Evolutionary conservation across 306 rosid species (phyloP), one percentile per base, ranked within the genome.

Genomic region (Gynostemma pentaphyllum): DNA sequence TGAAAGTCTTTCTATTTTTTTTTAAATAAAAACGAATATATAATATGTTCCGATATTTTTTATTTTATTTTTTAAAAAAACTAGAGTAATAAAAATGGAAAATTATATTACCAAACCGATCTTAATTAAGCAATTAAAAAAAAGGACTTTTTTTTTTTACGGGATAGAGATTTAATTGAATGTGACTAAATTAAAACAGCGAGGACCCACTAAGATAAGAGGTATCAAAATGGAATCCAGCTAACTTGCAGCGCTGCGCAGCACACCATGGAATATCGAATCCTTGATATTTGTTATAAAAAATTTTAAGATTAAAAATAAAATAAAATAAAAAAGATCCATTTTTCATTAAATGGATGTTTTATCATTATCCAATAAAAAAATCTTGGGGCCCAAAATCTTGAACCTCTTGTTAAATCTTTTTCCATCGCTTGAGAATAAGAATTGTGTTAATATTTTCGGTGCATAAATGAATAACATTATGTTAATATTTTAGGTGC

Each of bases 161-260:
- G n/a, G 22, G 1, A 0, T 19, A 11, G 30, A 51, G 9, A 52
- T 27, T 19, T 21, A 14, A 9, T 3, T 52, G 39, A 52, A 28
- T 2, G 60, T 5, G 5, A 18, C 1, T 36, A 52, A 52, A 52
- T 52, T 27, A 52, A 52, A 26, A 52, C n/a, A 15, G 14, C 2
- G 21, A 52, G 60, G 60, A 28, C 60, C 60, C 37, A 52, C 60
- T 52, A 52, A 52, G 39, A 52, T 28, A 52, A 52, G 60, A 52
- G 16, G 60, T 2, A 52, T 27, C 21, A 52, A 27, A 52, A 52
- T 52, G 60, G 60, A 28, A 52, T 28, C 60, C 60, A 28, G 60
- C 60, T 52, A 51, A 51, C 19, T 51, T 0, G 57, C 36, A 51
- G 34, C 57, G 26, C 57, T 23, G 16, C 56, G 26, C n/a, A 48